A percentile compares a stretch with the other conserved stretches of the same genome.
These are phyloP conservation scores for Vickermania spadyakhi DNA, from an alignment of 208 protist genomes.

Conservation along the genomic window DNA sequence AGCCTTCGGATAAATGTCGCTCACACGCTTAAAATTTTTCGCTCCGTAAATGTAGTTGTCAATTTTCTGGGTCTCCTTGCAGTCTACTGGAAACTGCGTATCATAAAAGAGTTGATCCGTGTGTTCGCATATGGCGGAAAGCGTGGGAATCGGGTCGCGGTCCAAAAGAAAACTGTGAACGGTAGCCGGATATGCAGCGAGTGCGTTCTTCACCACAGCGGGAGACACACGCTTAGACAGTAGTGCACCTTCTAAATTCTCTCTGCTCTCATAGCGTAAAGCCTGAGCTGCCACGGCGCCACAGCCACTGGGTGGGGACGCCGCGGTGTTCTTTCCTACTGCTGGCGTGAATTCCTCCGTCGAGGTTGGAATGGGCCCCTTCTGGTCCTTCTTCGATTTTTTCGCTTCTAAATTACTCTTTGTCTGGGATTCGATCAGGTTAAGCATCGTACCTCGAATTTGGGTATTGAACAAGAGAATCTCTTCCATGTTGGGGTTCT, in stretches of 20 bases:
- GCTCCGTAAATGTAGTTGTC: slow-evolving; percentile 37
- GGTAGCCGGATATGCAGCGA: slow-evolving; percentile 17
- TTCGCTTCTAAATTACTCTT: slow-evolving; percentile 28
- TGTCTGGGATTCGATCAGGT: slow-evolving; percentile 41
- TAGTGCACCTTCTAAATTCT: background rate
- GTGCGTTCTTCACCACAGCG: slow-evolving; percentile 23
- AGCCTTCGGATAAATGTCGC: slow-evolving; percentile 43
- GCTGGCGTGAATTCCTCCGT: background rate
- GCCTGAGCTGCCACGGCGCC: background rate
- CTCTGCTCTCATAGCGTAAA: background rate
- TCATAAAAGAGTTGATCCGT: slow-evolving; percentile 56
- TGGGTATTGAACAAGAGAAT: slow-evolving; percentile 54
- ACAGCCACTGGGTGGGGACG: background rate
- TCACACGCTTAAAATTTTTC: slow-evolving; percentile 42
- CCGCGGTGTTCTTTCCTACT: no score
- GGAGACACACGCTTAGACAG: slow-evolving; percentile 16
- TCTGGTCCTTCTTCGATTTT: background rate
- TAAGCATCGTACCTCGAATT: slow-evolving; percentile 36
- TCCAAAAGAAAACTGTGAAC: slow-evolving; percentile 59
- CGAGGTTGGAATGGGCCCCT: background rate
- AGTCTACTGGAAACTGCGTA: slow-evolving; percentile 50
- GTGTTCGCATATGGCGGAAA: slow-evolving; percentile 32
- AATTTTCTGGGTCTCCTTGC: slow-evolving; percentile 22
- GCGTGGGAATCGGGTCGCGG: slow-evolving; percentile 32
- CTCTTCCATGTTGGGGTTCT: slow-evolving; percentile 47